Evolutionary conservation across 2,329 filamentous ascomycete genomes (phyloP), one percentile per base, ranked within the genome.

Genomic region (Arthrocladium fulminans): DNA sequence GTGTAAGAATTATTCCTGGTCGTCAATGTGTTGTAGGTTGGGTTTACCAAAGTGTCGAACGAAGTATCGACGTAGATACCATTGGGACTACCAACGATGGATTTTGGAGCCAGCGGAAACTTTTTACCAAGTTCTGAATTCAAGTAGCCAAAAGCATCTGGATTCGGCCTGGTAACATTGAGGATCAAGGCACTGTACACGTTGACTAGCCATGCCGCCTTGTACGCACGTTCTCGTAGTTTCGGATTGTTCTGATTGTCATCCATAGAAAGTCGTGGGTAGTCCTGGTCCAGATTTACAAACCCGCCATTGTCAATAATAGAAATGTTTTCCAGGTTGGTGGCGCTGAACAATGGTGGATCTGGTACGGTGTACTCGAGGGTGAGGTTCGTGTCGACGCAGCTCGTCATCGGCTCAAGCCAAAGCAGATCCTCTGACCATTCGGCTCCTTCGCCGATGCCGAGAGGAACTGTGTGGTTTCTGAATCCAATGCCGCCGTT

Each of bases 341-440:
- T 3, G 3, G 40, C n/a, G 20, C 3, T 9, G 10, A 25, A n/a
- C 13, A 9, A 20, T 15, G 19, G 19, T 6, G 12, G 10, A 19
- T 12, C 9, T 9, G 40, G 40, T 12, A 44, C 15, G 5, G 41
- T 29, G 27, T 29, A 44, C 15, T 44, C 23, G 20, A 46, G 12
- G 12, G 44, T 37, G 3, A 46, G 44, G 17, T 46, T 46, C 34
- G 44, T 46, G 44, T 46, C 22, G 27, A 37, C 30, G 24, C 44
- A 46, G 22, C 3, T 20, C 3, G 44, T 46, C 22, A 69, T 65
- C 0, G 72, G 73, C 51, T 73, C 65, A 9, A 74, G 52, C 52
- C 72, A 75, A 0, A 75, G 63, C 3, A 75, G 40, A 47, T 75
- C 71, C 48, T 76, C 73, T 0, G 60, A 59, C 72, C 72, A 75